phyloP scores from a whole-genome alignment of 2,329 filamentous ascomycete species.

The Diaporthe aspalathi region DNA sequence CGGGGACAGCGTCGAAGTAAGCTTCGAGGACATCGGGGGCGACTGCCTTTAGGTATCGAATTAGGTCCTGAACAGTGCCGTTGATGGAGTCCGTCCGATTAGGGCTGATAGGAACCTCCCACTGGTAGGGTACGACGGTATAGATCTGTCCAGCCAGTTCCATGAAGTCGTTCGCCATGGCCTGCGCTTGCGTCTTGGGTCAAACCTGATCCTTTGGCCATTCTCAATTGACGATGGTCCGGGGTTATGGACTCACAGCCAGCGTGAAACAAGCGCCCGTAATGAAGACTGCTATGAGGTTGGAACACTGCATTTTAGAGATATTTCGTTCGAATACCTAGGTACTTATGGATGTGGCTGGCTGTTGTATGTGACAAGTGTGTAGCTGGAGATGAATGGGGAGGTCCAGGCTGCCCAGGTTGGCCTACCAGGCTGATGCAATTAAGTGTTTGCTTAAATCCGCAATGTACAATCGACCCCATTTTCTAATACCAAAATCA shows the following conservation, averaged over 20 bases:
- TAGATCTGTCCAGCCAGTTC: background rate
- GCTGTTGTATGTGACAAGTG: too few relatives aligned
- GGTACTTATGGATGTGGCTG: too few relatives aligned
- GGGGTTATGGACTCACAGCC: background rate
- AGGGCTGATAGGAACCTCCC: background rate
- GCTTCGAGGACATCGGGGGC: background rate
- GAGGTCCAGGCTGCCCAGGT: too few relatives aligned
- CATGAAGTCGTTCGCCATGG: background rate
- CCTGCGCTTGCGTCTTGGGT: background rate
- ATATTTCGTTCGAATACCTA: too few relatives aligned
- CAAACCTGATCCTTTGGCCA: background rate
- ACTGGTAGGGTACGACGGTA: background rate
- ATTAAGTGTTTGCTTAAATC: too few relatives aligned
- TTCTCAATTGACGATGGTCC: too few relatives aligned
- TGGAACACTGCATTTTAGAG: background rate
- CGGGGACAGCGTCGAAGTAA: background rate
- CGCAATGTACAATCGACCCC: too few relatives aligned
- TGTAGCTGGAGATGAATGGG: too few relatives aligned
- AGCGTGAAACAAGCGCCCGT: background rate
- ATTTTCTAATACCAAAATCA: too few relatives aligned
- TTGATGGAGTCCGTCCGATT: background rate
- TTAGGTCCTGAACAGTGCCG: slow-evolving; percentile 3
- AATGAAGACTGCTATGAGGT: background rate
- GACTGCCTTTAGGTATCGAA: background rate
- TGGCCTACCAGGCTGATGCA: too few relatives aligned